Percentiles rank a stretch among this genome's conserved stretches.
phyloP scores from a whole-genome alignment of 768 basidiomycete genomes.

The Leccinum uliginosum region DNA sequence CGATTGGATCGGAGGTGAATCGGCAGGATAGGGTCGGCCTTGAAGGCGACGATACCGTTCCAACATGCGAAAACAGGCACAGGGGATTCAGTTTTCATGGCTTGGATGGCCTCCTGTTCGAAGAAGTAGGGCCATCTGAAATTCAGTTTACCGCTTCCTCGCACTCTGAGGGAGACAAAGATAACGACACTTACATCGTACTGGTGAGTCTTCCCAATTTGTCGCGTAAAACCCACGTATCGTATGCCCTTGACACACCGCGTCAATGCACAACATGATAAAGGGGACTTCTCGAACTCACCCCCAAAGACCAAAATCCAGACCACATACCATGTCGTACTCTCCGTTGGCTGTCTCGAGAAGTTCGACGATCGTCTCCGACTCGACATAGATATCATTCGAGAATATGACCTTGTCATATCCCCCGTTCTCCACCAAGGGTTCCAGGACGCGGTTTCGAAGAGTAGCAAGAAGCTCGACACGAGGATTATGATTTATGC shows the following conservation, averaged over 20 bases:
- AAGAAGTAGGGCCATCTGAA: conserved; percentile 39
- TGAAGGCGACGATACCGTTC: conserved; percentile 42
- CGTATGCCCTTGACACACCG: conserved; percentile 15
- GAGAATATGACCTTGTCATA: conserved; percentile 39
- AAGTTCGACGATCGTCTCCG: conserved; percentile 37
- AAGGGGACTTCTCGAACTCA: conserved; percentile 18
- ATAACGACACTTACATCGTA: conserved; percentile 2
- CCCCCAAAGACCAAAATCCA: conserved; percentile 36
- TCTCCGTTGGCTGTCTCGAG: conserved; percentile 34
- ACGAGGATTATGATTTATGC: neutral
- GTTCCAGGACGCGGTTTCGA: conserved; percentile 41
- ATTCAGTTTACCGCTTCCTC: neutral
- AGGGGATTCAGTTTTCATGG: conserved; percentile 35
- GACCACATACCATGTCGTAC: conserved; percentile 41
- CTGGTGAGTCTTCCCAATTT: conserved; percentile 12
- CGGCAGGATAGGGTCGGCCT: conserved; percentile 39
- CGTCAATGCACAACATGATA: neutral
- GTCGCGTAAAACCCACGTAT: conserved; percentile 22
- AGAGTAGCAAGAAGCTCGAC: conserved; percentile 16
- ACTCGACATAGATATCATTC: conserved; percentile 40
- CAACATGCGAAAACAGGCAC: conserved; percentile 43
- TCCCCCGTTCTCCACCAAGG: conserved; percentile 33
- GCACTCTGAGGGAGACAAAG: neutral
- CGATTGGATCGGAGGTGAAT: conserved; percentile 33
- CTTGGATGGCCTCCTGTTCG: conserved; percentile 32